These are phyloP conservation scores for Mortierella sp. DNA, from an alignment of 371 early-diverging fungal species.

Conservation along the genomic window DNA sequence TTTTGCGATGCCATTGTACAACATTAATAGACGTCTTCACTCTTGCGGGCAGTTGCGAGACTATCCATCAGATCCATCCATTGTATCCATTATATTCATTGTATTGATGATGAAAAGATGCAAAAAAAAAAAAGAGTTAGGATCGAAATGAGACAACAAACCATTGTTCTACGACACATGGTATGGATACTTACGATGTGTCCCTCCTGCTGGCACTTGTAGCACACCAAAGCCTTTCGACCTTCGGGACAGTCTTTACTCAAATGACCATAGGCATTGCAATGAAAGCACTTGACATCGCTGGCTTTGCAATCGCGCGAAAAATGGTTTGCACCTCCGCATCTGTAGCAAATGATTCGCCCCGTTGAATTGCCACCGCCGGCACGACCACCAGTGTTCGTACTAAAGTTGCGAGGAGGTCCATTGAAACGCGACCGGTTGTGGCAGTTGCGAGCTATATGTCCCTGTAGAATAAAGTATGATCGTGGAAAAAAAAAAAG, in stretches of 20 bases:
- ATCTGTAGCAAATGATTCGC: conserved; percentile 66
- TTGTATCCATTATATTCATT: too few species aligned
- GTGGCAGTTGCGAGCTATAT: conserved; percentile 68
- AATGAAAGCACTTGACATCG: conserved; percentile 69
- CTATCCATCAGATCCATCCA: too few species aligned
- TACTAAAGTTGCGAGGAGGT: conserved; percentile 41
- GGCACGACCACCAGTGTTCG: conserved; percentile 15
- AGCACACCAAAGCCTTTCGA: conserved; percentile 66
- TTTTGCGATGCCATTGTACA: not conserved
- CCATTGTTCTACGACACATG: too few species aligned
- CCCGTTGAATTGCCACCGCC: conserved; percentile 20
- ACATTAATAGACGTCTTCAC: too few species aligned
- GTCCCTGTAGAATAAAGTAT: conserved; percentile 57
- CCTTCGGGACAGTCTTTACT: conserved; percentile 57
- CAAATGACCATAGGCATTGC: conserved; percentile 68
- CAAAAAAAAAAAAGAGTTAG: not conserved
- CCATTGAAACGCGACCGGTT: conserved; percentile 52
- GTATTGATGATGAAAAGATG: too few species aligned
- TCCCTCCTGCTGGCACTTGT: conserved; percentile 69
- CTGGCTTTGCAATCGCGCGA: conserved; percentile 73
- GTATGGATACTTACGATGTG: conserved; percentile 58
- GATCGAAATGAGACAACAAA: too few species aligned
- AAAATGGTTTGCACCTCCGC: conserved; percentile 71
- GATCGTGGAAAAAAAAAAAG: not conserved
- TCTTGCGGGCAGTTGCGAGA: conserved; percentile 60